Percentiles rank a stretch among this genome's conserved stretches.
phyloP scores from a whole-genome alignment of 225 moss, liverwort and hornwort genomes.

The Marchantia paleacea region DNA sequence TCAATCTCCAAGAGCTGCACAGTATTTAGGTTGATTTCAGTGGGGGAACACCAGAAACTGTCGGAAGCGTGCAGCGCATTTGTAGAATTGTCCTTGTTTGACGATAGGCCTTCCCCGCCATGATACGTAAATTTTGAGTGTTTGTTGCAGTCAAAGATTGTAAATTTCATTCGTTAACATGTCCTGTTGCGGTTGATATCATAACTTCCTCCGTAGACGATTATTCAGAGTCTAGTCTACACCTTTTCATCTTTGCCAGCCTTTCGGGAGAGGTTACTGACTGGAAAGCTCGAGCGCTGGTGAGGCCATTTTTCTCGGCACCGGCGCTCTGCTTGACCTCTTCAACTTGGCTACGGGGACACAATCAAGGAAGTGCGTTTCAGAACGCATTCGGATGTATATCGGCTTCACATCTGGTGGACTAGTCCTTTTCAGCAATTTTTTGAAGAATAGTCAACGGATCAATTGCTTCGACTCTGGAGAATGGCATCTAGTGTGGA shows the following conservation, averaged over 20 bases:
- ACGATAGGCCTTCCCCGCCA: too few species aligned
- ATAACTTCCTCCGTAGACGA: background rate
- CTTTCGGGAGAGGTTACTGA: background rate
- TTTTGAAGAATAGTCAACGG: background rate
- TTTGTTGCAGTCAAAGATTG: background rate
- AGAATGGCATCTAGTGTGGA: background rate
- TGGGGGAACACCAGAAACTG: background rate
- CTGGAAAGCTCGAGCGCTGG: background rate
- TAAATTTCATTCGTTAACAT: background rate
- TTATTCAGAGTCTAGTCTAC: background rate
- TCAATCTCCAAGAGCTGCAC: background rate
- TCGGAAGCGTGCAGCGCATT: background rate
- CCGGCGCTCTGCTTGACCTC: background rate
- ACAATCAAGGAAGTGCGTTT: background rate
- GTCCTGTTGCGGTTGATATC: background rate
- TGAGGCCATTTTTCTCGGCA: background rate
- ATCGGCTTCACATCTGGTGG: background rate
- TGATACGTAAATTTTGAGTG: background rate
- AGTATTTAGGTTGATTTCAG: slow-evolving; percentile 3
- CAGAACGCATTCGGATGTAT: background rate
- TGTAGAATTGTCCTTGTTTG: background rate
- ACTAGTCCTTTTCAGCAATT: background rate
- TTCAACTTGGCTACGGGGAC: background rate
- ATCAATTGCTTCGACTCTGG: background rate
- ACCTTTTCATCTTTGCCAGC: background rate